These are phyloP conservation scores for Graphilbum ipis-grandicollis DNA, from an alignment of 2,329 filamentous ascomycete species.

Conservation along the genomic window DNA sequence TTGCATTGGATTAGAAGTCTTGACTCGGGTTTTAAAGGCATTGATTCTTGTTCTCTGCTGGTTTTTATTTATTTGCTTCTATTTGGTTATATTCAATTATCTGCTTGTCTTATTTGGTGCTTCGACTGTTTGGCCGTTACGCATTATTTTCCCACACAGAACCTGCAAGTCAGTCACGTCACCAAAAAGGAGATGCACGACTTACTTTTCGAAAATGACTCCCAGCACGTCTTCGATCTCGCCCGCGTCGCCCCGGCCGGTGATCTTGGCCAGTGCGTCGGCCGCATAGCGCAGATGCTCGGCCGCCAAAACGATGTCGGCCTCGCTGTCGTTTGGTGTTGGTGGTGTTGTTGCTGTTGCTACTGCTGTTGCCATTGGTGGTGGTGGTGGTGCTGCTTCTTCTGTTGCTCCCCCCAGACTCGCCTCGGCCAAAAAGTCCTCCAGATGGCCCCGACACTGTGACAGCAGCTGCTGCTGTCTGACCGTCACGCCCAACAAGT, in stretches of 20 bases:
- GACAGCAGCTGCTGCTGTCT: slow-evolving; percentile 70
- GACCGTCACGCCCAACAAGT: slow-evolving; percentile 78
- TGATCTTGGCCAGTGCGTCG: slow-evolving; percentile 67
- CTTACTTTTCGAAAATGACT: slow-evolving; percentile 93
- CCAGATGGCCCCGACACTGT: slow-evolving; percentile 53
- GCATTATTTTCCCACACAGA: slow-evolving; percentile 29
- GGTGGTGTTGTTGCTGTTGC: slow-evolving; percentile 11
- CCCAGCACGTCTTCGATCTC: slow-evolving; percentile 93
- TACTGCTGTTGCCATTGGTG: slow-evolving; percentile 20
- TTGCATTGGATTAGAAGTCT: no score
- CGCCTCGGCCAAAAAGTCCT: slow-evolving; percentile 50
- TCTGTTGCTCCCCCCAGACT: no score
- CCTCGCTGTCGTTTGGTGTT: slow-evolving; percentile 21
- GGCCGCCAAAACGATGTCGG: slow-evolving; percentile 79
- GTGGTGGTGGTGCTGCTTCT: background rate
- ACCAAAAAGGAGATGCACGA: slow-evolving; percentile 13
- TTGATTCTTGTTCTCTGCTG: no score
- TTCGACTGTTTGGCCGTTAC: no score
- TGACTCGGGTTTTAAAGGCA: no score
- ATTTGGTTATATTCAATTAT: no score
- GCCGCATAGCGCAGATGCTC: slow-evolving; percentile 75
- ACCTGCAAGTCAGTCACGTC: slow-evolving; percentile 14
- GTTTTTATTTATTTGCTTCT: no score
- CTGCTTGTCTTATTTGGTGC: no score
- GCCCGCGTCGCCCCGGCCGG: slow-evolving; percentile 65